phyloP scores from a whole-genome alignment of 108 stramenopile genomes.

The Skeletonema menzelii region DNA sequence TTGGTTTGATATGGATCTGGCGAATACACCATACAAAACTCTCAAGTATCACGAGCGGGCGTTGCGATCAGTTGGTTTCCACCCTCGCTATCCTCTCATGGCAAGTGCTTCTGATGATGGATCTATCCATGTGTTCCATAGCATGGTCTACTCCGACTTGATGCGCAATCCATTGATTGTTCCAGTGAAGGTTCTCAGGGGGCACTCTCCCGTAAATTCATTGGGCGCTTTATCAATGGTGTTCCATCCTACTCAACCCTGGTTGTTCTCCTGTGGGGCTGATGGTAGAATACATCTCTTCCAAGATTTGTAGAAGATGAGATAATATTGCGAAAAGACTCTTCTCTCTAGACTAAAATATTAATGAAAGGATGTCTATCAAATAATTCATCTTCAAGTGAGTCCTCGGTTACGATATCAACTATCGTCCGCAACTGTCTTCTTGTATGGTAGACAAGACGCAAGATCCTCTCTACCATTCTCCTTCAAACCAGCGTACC shows the following conservation, averaged over 20 bases:
- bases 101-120: slow-evolving; percentile 98
- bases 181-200: slow-evolving; percentile 96
- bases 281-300: slow-evolving; percentile 94
- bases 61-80: slow-evolving; percentile 79
- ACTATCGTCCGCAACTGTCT: background rate
- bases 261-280: slow-evolving; percentile 97
- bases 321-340: background rate
- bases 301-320: slow-evolving; percentile 83
- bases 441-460: background rate
- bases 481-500: slow-evolving; percentile 32
- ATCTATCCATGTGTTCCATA: slow-evolving; percentile 97
- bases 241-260: slow-evolving; percentile 99
- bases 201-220: slow-evolving; percentile 79
- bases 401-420: background rate
- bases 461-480: slow-evolving; percentile 31
- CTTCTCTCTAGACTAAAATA: background rate
- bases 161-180: slow-evolving; percentile 97
- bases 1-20: slow-evolving; percentile 98
- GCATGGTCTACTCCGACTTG: slow-evolving; percentile 94
- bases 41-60: slow-evolving; percentile 95
- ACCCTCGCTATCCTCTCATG: slow-evolving; percentile 94
- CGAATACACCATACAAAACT: slow-evolving; percentile 93
- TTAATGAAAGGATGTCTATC: background rate
- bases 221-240: slow-evolving; percentile 86
- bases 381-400: background rate